Base-by-base conservation (phyloP, 1,284 basidiomycete species). In the Cryptococcus amylolentus region DNA sequence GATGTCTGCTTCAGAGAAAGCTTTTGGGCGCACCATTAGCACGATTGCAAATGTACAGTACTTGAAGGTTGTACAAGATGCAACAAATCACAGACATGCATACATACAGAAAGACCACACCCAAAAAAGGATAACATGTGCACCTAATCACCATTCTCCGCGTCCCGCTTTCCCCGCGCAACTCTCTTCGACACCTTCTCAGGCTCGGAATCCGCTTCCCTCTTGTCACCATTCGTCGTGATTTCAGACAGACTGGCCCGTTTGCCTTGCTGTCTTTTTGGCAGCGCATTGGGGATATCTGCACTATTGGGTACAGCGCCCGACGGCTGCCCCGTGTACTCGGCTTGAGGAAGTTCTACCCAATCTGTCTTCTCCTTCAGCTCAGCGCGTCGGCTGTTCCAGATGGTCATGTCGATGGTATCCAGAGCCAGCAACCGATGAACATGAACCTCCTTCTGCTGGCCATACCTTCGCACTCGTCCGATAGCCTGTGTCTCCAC, bases 401-500 rank as follows among this genome's bases (percentile, higher is more conserved):
- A 74, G 48, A 92, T 89, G 63, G 89, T 87, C 56, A 87, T 82
- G 70, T 95, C 91, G 64, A 93, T 92, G 8, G 91, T 94, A 65
- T 91, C 85, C 58, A 79, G 79, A 10, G 88, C 90, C 65, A 91
- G 78, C 76, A 91, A 88, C 52, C 88, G 81, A 82, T 86, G 90
- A 47, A 94, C 85, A 56, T 85, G 82, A 44, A 94, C 92, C 54
- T 84, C 84, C 65, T 87, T 88, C 27, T 81, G 80, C 75, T 96
- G 91, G 5, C 91, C 91, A 67, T 87, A 96, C 52, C 91, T 83
- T 59, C 90, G 84, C 65, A 95, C 78, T 60, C 92, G 88, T 53
- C 92, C 92, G 45, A 94, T 86, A 0, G 92, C 92, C 73, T 96
- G 92, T 0, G 88, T 95, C 76, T 90, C 89, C 64, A 84, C 87